phyloP scores from a whole-genome alignment of 768 basidiomycete genomes.

The Calocybe gangraenosa region DNA sequence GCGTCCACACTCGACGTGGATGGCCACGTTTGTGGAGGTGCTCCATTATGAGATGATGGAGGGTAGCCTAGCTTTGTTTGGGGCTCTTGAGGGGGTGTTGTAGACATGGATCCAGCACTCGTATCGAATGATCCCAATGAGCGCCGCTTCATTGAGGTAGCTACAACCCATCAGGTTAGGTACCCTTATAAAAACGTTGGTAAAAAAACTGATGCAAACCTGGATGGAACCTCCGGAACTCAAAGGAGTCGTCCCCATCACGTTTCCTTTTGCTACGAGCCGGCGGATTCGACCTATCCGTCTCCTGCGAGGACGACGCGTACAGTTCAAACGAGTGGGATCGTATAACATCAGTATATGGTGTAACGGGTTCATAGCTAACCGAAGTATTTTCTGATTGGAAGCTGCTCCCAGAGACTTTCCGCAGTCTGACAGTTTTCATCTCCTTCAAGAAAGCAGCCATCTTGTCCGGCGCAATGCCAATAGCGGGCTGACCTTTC shows the following conservation, averaged over 20 bases:
- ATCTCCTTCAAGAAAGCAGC: conserved; percentile 77
- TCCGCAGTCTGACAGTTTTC: conserved; percentile 68
- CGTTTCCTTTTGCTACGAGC: conserved; percentile 35
- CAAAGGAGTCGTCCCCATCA: conserved; percentile 20
- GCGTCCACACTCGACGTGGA: conserved; percentile 27
- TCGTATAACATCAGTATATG: neutral
- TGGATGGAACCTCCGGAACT: conserved; percentile 29
- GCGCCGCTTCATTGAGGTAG: conserved; percentile 33
- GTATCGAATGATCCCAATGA: conserved; percentile 26
- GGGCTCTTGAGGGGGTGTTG: conserved; percentile 17
- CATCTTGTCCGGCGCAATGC: conserved; percentile 80
- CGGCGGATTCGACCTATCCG: conserved; percentile 1
- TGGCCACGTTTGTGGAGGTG: conserved; percentile 15
- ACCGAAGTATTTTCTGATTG: conserved; percentile 6
- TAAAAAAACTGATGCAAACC: conserved; percentile 15
- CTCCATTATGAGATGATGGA: conserved; percentile 12
- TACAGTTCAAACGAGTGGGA: neutral
- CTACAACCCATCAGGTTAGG: conserved; percentile 9
- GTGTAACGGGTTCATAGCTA: neutral
- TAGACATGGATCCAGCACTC: conserved; percentile 17
- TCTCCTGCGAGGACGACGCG: neutral
- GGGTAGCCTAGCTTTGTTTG: conserved; percentile 19
- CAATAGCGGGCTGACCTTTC: conserved; percentile 61
- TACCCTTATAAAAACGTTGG: neutral
- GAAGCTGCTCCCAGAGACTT: conserved; percentile 34